Evolutionary conservation across 1,139 yeast genomes (phyloP).

Genomic region (Blastobotrys serpentis): DNA sequence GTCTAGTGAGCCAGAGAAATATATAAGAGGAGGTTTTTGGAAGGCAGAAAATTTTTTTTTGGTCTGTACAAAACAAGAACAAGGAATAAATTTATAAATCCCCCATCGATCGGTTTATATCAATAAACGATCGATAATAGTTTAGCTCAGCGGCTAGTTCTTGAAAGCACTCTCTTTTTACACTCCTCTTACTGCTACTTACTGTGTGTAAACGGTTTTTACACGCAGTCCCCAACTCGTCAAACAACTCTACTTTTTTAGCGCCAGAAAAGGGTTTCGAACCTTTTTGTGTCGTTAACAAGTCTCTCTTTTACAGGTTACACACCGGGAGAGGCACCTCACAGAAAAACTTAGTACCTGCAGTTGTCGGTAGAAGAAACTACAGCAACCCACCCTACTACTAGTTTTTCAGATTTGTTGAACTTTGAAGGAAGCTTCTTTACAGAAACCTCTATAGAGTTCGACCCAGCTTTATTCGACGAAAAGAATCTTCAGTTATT

Average conservation of each 20-base stretch:
- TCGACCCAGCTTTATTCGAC: background rate
- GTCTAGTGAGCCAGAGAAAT: too few relatives aligned
- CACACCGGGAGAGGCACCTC: slow-evolving; percentile 1
- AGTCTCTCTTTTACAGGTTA: slow-evolving; percentile 1
- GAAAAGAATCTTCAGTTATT: background rate
- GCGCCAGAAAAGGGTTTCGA: background rate
- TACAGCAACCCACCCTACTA: slow-evolving; percentile 1
- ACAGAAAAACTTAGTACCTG: background rate
- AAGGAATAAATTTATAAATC: too few relatives aligned
- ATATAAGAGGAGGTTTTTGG: too few relatives aligned
- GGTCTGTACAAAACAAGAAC: too few relatives aligned
- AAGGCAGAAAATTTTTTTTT: too few relatives aligned
- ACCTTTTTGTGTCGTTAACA: background rate
- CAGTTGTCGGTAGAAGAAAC: slow-evolving; percentile 2
- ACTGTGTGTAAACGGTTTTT: background rate
- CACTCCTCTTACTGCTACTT: background rate
- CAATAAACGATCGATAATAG: background rate
- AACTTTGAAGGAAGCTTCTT: background rate
- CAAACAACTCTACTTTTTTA: background rate
- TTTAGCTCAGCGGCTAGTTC: background rate
- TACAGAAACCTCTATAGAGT: background rate
- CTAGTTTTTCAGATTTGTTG: slow-evolving; percentile 1
- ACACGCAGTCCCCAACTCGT: slow-evolving; percentile 4
- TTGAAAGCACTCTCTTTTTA: too few relatives aligned
- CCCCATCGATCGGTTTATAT: background rate